Base-by-base conservation (phyloP, 805 yeast species). In the Kluyveromyces siamensis region DNA sequence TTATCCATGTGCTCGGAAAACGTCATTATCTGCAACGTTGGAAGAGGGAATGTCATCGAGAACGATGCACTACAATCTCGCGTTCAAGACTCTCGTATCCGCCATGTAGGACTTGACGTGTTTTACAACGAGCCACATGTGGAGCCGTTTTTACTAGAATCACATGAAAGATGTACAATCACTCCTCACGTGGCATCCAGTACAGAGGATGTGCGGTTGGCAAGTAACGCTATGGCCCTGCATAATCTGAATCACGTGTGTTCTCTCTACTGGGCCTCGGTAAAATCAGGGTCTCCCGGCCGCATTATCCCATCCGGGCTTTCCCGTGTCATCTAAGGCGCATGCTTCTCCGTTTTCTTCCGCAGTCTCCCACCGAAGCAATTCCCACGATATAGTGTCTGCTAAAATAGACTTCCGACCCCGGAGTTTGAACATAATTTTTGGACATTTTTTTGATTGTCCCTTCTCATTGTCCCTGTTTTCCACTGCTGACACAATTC, bases 131-230 rank as follows among this genome's bases (percentile, higher is more conserved):
- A 81, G 58, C 87, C 87, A 5, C 35, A 19, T 1, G 57, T 70
- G 5, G 69, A 70, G 27, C 46, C 47, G 8, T 55, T 58, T 17
- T 52, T 68, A 18, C 1, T 54, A 2, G 45, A 44, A 5, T 43
- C 50, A 13, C 35, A 42, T 18, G 42, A 53, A 14, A 33, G 45
- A 17, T 44, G 53, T 37, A 57, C 75, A 2, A 57, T 79, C 48
- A 77, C 84, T 6, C 87, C 87, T 2, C 87, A 81, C 59, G 61
- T 80, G 44, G 87, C 83, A 0, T 79, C 83, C 27, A 73, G 81
- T 5, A 79, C 84, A 0, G 60, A 56, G 36, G 73, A 72, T 48
- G 74, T 71, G 49, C 74, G 41, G 42, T 14, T 8, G 11, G n/a
- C n/a, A 14, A 45, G 41, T 25, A 45, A 39, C 39, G 37, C 41